phyloP scores from a whole-genome alignment of 305 asterid genomes.

The Ilex paraguariensis region DNA sequence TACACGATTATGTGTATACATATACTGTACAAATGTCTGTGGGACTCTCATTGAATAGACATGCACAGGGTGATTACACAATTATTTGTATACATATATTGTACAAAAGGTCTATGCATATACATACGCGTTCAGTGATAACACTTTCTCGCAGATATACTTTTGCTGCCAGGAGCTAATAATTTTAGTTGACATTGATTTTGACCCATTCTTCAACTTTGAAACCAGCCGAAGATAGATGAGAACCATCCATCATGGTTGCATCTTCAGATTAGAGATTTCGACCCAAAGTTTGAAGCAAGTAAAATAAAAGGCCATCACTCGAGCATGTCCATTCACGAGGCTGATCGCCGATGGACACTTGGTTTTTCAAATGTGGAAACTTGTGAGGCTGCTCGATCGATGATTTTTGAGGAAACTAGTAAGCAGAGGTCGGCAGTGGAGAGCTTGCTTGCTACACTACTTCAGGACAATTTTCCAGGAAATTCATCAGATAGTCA shows the following conservation, averaged over 20 bases:
- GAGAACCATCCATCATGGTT: conserved; percentile 20
- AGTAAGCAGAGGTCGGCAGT: conserved; percentile 12
- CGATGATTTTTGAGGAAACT: conserved; percentile 13
- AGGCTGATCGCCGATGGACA: too few relatives aligned
- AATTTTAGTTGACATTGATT: too few relatives aligned
- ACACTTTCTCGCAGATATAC: too few relatives aligned
- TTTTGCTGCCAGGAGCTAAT: neutral
- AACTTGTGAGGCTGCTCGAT: conserved; percentile 6
- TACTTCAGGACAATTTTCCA: conserved; percentile 1
- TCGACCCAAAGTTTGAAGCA: conserved; percentile 9
- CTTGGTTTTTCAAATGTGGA: conserved; percentile 3
- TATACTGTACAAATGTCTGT: too few relatives aligned
- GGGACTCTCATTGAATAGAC: too few relatives aligned
- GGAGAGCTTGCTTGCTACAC: conserved; percentile 10
- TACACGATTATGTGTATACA: too few relatives aligned
- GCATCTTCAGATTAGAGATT: conserved; percentile 16
- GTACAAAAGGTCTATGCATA: too few relatives aligned
- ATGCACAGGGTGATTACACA: too few relatives aligned
- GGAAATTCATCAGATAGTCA: too few relatives aligned
- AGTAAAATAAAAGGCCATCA: neutral
- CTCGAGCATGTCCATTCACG: too few relatives aligned
- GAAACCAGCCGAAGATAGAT: conserved; percentile 17
- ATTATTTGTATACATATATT: too few relatives aligned
- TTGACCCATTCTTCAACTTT: neutral
- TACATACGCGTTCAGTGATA: too few relatives aligned